Percentiles rank a stretch among this genome's conserved stretches.
phyloP scores from a whole-genome alignment of 768 basidiomycete genomes.

The Pleurotus tuoliensis region DNA sequence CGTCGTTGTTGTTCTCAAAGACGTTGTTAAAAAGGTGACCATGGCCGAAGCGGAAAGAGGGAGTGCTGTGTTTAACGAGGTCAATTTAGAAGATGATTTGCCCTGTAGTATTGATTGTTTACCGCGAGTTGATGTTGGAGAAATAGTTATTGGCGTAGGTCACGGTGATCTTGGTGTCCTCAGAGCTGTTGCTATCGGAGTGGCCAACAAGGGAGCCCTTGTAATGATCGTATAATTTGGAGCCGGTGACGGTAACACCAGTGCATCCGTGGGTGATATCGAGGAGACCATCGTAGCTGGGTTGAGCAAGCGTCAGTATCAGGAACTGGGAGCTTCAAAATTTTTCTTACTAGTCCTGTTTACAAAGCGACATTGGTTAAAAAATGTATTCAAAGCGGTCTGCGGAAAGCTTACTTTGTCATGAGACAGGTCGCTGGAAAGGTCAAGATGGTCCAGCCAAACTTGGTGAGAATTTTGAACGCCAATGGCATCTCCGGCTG shows the following conservation, averaged over 20 bases:
- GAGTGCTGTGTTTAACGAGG: slow-evolving; percentile 24
- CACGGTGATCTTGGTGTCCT: slow-evolving; percentile 35
- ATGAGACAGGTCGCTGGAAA: slow-evolving; percentile 40
- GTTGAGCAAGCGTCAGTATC: neutral
- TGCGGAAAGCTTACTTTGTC: slow-evolving; percentile 23
- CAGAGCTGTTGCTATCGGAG: slow-evolving; percentile 38
- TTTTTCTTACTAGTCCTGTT: slow-evolving; percentile 24
- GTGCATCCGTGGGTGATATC: slow-evolving; percentile 42
- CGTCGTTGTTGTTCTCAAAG: slow-evolving; percentile 39
- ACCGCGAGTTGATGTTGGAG: slow-evolving; percentile 30
- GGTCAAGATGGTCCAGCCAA: slow-evolving; percentile 43
- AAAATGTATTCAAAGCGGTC: too few species aligned
- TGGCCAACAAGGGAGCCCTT: slow-evolving; percentile 42
- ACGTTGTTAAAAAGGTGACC: slow-evolving; percentile 45
- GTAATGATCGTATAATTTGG: slow-evolving; percentile 41
- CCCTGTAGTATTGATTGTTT: neutral
- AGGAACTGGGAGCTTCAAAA: neutral
- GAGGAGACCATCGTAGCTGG: slow-evolving; percentile 40
- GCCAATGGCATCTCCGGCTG: slow-evolving; percentile 41
- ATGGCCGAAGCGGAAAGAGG: slow-evolving; percentile 44
- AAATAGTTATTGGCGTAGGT: slow-evolving; percentile 41
- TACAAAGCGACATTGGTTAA: neutral
- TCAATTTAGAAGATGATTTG: too few species aligned
- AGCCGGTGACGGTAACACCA: slow-evolving; percentile 38
- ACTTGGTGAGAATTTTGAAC: slow-evolving; percentile 36